These are phyloP conservation scores for Flaveria ramosissima DNA, from an alignment of 129 eudicot genomes.

Conservation along the genomic window DNA sequence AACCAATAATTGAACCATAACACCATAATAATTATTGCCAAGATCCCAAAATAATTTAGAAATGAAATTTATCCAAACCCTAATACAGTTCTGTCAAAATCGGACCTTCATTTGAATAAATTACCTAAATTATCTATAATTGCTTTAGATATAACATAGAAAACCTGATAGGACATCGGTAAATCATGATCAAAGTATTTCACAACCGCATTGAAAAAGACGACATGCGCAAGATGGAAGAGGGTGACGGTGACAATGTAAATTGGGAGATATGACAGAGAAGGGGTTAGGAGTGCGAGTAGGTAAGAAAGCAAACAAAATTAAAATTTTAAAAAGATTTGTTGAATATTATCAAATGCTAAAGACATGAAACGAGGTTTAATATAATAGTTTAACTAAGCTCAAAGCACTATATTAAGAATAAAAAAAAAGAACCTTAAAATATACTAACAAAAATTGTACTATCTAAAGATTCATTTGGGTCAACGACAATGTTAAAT, in stretches of 20 bases:
- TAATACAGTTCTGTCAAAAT: conserved; percentile 52
- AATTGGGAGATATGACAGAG: conserved; percentile 34
- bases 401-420: too few relatives aligned
- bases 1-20: too few relatives aligned
- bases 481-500: too few relatives aligned
- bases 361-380: too few relatives aligned
- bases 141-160: conserved; percentile 67
- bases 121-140: conserved; percentile 61
- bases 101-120: conserved; percentile 59
- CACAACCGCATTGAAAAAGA: conserved; percentile 47
- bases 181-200: conserved; percentile 56
- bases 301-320: conserved; percentile 42
- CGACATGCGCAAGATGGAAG: conserved; percentile 66
- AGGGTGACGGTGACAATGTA: conserved; percentile 66
- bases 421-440: too few relatives aligned
- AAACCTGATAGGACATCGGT: conserved; percentile 55
- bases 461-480: too few relatives aligned
- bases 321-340: too few relatives aligned
- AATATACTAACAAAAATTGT: too few relatives aligned
- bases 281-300: conserved; percentile 38
- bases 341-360: too few relatives aligned
- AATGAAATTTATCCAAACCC: conserved; percentile 82
- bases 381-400: too few relatives aligned
- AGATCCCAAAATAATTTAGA: conserved; percentile 86
- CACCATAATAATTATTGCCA: conserved; percentile 24